phyloP scores from a whole-genome alignment of 139 green algal species.

The Auxenochlorella protothecoides region DNA sequence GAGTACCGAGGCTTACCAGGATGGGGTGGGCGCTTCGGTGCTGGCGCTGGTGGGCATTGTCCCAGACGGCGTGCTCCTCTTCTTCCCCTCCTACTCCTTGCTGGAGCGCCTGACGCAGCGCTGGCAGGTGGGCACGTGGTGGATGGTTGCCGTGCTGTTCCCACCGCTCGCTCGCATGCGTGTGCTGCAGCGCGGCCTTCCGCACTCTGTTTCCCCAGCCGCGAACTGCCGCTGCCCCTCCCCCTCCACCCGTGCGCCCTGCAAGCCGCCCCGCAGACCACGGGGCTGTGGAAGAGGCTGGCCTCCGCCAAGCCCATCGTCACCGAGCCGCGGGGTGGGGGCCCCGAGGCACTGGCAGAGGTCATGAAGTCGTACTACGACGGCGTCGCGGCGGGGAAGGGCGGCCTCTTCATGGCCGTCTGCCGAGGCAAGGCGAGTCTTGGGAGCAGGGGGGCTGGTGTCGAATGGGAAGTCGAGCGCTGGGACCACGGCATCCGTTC shows the following conservation, averaged over 20 bases:
- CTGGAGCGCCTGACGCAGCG: constrained; percentile 61
- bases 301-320: constrained; percentile 58
- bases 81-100: constrained; percentile 79
- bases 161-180: no score
- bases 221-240: no score
- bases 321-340: constrained; percentile 54
- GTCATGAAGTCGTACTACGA: constrained; percentile 64
- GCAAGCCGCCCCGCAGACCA: constrained; percentile 36
- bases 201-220: no score
- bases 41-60: constrained; percentile 38
- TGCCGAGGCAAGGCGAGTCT: constrained; percentile 83
- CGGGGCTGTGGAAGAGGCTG: constrained; percentile 47
- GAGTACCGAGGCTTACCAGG: constrained; percentile 37
- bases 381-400: constrained; percentile 39
- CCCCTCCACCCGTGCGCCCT: no score
- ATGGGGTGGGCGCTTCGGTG: constrained; percentile 46
- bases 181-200: no score
- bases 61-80: constrained; percentile 86
- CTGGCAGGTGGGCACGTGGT: constrained; percentile 53
- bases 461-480: neutral
- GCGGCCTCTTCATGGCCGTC: constrained; percentile 81
- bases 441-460: neutral
- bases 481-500: no score
- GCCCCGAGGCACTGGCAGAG: constrained; percentile 51
- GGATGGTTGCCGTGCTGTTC: no score